A percentile compares a stretch with the other conserved stretches of the same genome.
Evolutionary conservation across 225 moss, liverwort and hornwort genomes (phyloP).

Genomic region (Pseudoscleropodium purum): DNA sequence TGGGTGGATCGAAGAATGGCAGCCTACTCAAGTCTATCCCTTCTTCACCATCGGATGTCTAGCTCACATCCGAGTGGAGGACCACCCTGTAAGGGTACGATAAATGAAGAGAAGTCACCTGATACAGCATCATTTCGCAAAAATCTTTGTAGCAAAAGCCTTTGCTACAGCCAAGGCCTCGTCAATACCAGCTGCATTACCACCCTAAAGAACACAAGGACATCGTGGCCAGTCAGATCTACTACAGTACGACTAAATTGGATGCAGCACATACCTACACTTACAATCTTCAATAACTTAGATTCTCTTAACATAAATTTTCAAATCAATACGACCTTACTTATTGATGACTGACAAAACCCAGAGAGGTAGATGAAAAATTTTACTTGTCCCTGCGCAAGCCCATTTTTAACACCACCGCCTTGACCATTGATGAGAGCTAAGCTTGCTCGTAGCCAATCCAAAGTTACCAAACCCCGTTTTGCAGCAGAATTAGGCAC

Average conservation of each 20-base stretch:
- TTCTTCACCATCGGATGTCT: background rate
- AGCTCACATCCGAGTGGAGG: background rate
- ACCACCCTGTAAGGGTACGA: background rate
- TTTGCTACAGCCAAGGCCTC: constrained; percentile 20
- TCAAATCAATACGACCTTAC: background rate
- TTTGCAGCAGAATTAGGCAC: constrained; percentile 37
- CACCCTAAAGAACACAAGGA: constrained; percentile 5
- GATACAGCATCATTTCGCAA: background rate
- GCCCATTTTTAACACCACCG: constrained; percentile 33
- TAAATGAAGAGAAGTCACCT: background rate
- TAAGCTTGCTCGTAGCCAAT: constrained; percentile 43
- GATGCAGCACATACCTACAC: background rate
- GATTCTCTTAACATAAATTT: background rate
- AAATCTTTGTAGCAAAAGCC: constrained; percentile 6
- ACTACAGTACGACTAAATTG: background rate
- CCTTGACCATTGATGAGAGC: constrained; percentile 39
- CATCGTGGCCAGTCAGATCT: background rate
- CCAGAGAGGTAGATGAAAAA: background rate
- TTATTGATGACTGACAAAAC: background rate
- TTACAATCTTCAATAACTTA: background rate
- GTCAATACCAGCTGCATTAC: constrained; percentile 22
- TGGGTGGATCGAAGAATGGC: background rate
- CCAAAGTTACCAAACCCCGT: constrained; percentile 26
- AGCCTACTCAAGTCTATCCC: background rate
- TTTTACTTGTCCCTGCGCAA: constrained; percentile 46